Percentiles rank a stretch among this genome's conserved stretches.
These are phyloP conservation scores for Globisporangium middletonii DNA, from an alignment of 352 stramenopile species.

Conservation along the genomic window DNA sequence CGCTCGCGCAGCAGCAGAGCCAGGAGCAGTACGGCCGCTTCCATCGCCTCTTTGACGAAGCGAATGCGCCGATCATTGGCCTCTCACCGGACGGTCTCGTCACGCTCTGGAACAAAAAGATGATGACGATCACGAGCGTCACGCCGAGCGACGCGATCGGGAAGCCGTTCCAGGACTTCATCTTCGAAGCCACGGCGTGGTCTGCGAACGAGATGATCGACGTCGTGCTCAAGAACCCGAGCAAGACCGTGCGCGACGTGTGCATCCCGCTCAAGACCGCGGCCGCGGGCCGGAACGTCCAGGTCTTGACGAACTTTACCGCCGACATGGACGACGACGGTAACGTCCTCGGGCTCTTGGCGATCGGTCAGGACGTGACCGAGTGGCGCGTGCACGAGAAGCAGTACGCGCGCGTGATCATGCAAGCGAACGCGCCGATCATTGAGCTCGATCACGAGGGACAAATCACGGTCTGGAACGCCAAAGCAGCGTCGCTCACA, in stretches of 20 bases:
- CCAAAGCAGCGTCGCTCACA: constrained; percentile 53
- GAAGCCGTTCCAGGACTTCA: constrained; percentile 28
- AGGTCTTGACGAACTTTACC: constrained; percentile 59
- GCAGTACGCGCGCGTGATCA: constrained; percentile 56
- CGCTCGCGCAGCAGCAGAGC: constrained; percentile 4
- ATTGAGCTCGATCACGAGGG: constrained; percentile 71
- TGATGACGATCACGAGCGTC: constrained; percentile 36
- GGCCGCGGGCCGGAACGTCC: constrained; percentile 28
- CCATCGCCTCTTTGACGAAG: constrained; percentile 42
- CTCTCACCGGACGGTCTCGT: constrained; percentile 34
- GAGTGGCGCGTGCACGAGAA: constrained; percentile 31
- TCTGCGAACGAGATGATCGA: constrained; percentile 13
- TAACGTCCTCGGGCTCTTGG: constrained; percentile 21
- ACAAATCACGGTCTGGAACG: constrained; percentile 62
- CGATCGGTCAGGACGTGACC: constrained; percentile 53
- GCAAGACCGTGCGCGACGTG: constrained; percentile 28
- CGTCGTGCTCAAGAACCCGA: constrained; percentile 11
- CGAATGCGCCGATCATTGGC: constrained; percentile 43
- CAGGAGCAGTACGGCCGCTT: constrained; percentile 20
- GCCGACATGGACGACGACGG: constrained; percentile 32
- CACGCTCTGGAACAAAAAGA: constrained; percentile 64
- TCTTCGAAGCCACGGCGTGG: constrained; percentile 16
- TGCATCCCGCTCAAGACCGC: constrained; percentile 44
- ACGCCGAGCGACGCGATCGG: constrained; percentile 22
- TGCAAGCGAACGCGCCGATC: constrained; percentile 72